Evolutionary conservation across 345 rosid genomes (phyloP).

Genomic region (Eutrema heterophyllum): DNA sequence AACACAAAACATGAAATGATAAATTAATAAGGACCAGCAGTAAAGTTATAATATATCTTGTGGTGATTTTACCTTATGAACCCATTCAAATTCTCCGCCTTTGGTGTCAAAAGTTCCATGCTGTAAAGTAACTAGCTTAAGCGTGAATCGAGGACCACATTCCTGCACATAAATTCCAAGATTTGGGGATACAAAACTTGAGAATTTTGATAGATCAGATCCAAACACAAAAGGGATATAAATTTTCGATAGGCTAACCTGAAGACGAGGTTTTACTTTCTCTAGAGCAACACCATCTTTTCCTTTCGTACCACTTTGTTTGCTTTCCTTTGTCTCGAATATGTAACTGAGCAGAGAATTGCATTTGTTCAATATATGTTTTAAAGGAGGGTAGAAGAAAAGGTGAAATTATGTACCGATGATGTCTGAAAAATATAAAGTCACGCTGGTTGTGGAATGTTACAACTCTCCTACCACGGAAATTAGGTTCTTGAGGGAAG

Average conservation of each 20-base stretch:
- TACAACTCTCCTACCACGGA: constrained; percentile 84
- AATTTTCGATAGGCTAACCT: constrained; percentile 37
- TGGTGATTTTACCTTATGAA: constrained; percentile 69
- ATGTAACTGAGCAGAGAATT: constrained; percentile 49
- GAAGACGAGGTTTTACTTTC: constrained; percentile 74
- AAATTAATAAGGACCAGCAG: background rate
- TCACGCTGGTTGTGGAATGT: constrained; percentile 98
- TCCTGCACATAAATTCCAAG: constrained; percentile 39
- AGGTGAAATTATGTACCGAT: constrained; percentile 46
- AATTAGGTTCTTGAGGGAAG: constrained; percentile 79
- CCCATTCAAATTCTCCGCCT: constrained; percentile 95
- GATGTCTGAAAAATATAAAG: constrained; percentile 91
- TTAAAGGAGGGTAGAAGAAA: background rate
- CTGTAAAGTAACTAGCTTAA: constrained; percentile 73
- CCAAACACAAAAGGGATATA: background rate
- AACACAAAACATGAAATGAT: background rate
- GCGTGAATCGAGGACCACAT: constrained; percentile 87
- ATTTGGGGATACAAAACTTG: background rate
- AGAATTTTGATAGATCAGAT: background rate
- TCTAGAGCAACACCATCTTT: constrained; percentile 42
- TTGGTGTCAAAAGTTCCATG: constrained; percentile 87
- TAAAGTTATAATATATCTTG: constrained; percentile 31
- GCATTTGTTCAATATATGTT: background rate
- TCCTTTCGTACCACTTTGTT: constrained; percentile 42
- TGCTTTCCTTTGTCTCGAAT: constrained; percentile 67